These are phyloP conservation scores for Aureobasidium mangrovei DNA, from an alignment of 2,329 filamentous ascomycete species.

Conservation along the genomic window DNA sequence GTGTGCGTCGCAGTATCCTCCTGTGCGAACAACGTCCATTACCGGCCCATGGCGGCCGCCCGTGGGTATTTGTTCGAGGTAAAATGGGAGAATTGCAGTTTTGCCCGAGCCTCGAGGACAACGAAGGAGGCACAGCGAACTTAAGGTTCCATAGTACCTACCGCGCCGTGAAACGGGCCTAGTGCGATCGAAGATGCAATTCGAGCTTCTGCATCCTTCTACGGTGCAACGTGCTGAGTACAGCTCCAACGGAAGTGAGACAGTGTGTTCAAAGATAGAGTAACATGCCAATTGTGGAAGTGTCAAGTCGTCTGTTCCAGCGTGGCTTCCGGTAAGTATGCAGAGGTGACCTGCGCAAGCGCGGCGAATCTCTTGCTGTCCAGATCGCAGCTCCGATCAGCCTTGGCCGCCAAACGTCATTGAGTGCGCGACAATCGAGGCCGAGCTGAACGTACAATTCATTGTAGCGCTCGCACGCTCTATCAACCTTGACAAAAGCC, in stretches of 20 bases:
- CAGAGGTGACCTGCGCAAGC: conserved; percentile 3
- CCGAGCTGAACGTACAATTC: not conserved
- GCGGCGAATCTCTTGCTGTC: not conserved
- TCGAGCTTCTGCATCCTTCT: not conserved
- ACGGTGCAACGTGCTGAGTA: not conserved
- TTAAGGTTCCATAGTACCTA: conserved; percentile 9
- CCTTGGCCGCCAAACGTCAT: not conserved
- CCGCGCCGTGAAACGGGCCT: not conserved
- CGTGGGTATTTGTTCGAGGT: too few species aligned
- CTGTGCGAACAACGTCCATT: too few species aligned
- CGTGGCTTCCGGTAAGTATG: not conserved
- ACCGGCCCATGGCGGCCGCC: too few species aligned
- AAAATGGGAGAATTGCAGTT: not conserved
- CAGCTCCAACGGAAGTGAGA: not conserved
- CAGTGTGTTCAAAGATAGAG: too few species aligned
- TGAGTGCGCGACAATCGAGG: not conserved
- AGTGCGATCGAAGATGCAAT: not conserved
- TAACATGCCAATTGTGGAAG: too few species aligned
- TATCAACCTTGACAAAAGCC: not conserved
- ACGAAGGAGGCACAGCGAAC: not conserved
- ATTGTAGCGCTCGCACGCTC: not conserved
- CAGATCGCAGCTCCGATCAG: not conserved
- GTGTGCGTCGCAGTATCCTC: too few species aligned
- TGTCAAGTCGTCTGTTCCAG: too few species aligned
- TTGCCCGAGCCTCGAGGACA: not conserved